Evolutionary conservation across 2,329 filamentous ascomycete species (phyloP), one percentile per base, ranked within the genome.

Genomic region (Bipolaris victoriae): DNA sequence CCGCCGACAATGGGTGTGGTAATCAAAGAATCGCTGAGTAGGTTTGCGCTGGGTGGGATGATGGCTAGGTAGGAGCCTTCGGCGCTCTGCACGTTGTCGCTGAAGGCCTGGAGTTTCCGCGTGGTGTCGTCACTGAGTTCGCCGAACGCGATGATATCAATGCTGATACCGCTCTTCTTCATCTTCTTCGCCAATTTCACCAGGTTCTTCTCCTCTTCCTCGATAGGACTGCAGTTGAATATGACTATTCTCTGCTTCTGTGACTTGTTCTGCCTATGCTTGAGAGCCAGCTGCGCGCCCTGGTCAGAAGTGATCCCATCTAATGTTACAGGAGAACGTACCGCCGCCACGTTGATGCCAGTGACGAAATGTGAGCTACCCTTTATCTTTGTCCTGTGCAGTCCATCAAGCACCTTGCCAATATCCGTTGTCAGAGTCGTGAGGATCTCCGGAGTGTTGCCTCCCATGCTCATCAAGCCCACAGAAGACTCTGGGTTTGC

Each of bases 391-490:
- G 74, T 76, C 60, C 74, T 61, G 91, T 99, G 72, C 90, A 88
- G 80, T 94, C 94, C 78, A 62, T 96, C 91, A 64, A 98, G 83
- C 69, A 99, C 92, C 82, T 96, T 95, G 78, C 95, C 95, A 74
- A 95, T 92, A 78, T 99, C 96, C 58, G 92, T 94, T 52, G 95
- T 98, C 75, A 98, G 86, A 33, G 95, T 99, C 57, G 95, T 96
- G 63, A 99, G 86, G 64, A 99, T 94, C 80, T 98, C 94, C 47
- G 95, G 95, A n/a, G 92, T 93, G 75, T 91, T 94, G 72, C 94
- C 95, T 63, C 92, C 95, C 94, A 98, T 98, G 80, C 92, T 97
- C 93, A 99, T 97, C 64, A 99, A 83, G 50, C 96, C 95, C 65
- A 99, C 95, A 10, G 93, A 96, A 7, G 94, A 98, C 80, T 99